Evolutionary conservation across 805 yeast genomes (phyloP), one percentile per base, ranked within the genome.

Genomic region (Candida xiaguanensis): DNA sequence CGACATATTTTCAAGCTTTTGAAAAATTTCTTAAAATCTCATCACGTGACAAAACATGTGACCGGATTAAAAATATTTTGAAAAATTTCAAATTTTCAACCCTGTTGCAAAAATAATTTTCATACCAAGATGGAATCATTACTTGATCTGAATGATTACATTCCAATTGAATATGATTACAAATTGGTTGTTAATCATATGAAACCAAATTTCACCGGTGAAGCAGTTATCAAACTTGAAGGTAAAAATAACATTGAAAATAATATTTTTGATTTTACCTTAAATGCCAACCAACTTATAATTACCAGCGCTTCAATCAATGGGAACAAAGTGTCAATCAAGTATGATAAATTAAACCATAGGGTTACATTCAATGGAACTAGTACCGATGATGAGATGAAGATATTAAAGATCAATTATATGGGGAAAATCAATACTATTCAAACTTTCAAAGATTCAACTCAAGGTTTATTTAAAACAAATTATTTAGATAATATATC

Each of bases 391-490:
- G 19, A 9, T 4, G 13, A 13, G 5, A 9, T 3, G 5, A 4
- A 16, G 12, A 4, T 17, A 5, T 36, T 43, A 31, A 31, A 17
- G 8, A 15, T 79, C 24, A 51, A 54, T 8, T 82, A 71, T 43
- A 50, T 77, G 42, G 87, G 83, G 2, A 72, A 71, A 40, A 57
- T 80, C 29, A 70, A 70, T 40, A 54, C 67, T 12, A 72, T 77
- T 36, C 64, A 70, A 43, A 75, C 85, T 0, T 76, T 62, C 49
- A 60, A 65, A 25, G 88, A 82, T 46, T 53, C 51, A 33, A 83
- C 90, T 0, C 64, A 58, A 34, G 93, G 93, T 25, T 55, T 85
- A 1, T 85, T 80, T 67, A 80, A 79, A 50, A 79, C 88, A 1
- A 80, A 78, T 51, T 81, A 78, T 52, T 66, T 72, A 40, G 78